Base-by-base conservation (phyloP, 495 filamentous ascomycete genomes). In the Haplographium delicatum region DNA sequence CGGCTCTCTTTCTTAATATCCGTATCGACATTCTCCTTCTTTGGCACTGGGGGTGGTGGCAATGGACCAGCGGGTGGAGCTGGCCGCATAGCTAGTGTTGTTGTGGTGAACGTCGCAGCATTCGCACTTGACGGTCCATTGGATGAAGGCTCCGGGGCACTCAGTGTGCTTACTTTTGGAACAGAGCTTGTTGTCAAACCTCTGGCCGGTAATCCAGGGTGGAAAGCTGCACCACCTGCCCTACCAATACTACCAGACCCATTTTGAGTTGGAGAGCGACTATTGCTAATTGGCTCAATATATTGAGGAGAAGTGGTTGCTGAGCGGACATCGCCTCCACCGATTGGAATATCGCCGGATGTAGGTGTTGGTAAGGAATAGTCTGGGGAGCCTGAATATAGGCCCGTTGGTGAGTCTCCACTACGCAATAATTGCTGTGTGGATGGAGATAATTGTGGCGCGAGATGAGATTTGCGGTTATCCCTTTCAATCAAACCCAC, bases 381-480 rank as follows among this genome's bases (percentile, higher is more conserved):
- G 57, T 64, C 71, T 51, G 50, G 56, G 47, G 62, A 66, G 37
- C 51, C 58, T 16, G 67, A 64, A 47, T 57, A 54, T 15, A 38
- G 40, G 9, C 26, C 59, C 2, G 67, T 69, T 18, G 74, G 73
- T 7, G 74, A 76, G 44, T 78, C 75, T 57, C 65, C 68, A 25
- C 73, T 74, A 24, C 78, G 74, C 40, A 83, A 64, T 10, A 80
- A 69, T 11, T 75, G 74, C 58, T 81, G 73, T 4, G 77, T 80
- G 34, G 78, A 70, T 34, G 71, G 81, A 42, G 73, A 83, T 47
- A 74, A 70, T 60, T 74, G 81, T 33, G 88, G 84, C 20, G 78
- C 83, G 30, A 96, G 77, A 67, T 96, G 91, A 5, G 88, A 94
- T 65, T 91, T 94, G 58, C 90, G 88, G 60, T 95, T 93, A 58